These are phyloP conservation scores for Populus hybrid DNA, from an alignment of 441 rosid species.

Conservation along the genomic window DNA sequence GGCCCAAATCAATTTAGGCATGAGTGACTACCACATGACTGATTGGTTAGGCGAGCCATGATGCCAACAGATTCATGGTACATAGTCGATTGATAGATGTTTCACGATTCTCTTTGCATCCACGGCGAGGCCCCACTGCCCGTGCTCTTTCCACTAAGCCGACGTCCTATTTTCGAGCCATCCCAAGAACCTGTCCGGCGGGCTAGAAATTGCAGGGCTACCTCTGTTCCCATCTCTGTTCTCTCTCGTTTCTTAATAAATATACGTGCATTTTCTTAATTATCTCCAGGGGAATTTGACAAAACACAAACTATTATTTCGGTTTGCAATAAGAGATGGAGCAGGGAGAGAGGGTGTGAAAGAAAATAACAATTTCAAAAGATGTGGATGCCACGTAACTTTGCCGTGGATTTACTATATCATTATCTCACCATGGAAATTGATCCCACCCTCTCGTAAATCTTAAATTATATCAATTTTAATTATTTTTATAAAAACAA, in stretches of 20 bases:
- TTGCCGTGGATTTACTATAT: background rate
- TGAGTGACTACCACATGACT: constrained; percentile 22
- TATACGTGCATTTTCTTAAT: background rate
- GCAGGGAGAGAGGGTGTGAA: background rate
- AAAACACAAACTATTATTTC: background rate
- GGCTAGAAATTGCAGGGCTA: no score
- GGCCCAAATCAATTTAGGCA: background rate
- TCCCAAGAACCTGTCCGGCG: background rate
- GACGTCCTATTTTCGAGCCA: constrained; percentile 1
- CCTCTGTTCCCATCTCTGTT: no score
- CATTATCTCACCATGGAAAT: background rate
- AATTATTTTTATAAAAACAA: no score
- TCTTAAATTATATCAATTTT: no score
- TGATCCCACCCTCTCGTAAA: background rate
- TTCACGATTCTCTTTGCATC: background rate
- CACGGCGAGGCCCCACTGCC: constrained; percentile 3
- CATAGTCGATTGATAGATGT: constrained; percentile 28
- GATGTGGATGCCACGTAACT: background rate
- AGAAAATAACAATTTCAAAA: background rate
- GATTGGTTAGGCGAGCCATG: constrained; percentile 50
- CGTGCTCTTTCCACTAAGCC: constrained; percentile 13
- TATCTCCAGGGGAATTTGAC: background rate
- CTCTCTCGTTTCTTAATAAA: no score
- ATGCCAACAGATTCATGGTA: constrained; percentile 60
- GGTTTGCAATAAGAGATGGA: background rate